Evolutionary conservation across 805 yeast genomes (phyloP).

Genomic region (Huiozyma sinensis): DNA sequence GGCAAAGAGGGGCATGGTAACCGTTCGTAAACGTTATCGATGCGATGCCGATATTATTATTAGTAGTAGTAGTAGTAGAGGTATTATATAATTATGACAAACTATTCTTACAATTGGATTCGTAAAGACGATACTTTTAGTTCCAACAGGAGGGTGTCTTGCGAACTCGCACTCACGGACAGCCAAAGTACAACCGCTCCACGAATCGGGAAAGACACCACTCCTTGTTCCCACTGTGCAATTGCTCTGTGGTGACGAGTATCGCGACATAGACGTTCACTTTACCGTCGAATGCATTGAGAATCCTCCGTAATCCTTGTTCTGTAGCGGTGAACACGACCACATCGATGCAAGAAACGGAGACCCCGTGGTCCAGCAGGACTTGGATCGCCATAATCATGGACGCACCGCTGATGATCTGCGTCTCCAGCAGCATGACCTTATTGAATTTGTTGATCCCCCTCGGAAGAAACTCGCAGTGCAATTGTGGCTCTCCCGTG

Average conservation of each 20-base stretch:
- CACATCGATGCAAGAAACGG: slow-evolving; percentile 49
- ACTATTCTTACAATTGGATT: no score
- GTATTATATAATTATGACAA: no score
- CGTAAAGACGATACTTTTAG: no score
- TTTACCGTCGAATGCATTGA: slow-evolving; percentile 55
- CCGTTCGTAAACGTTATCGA: no score
- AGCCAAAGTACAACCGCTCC: slow-evolving; percentile 70
- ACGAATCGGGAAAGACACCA: slow-evolving; percentile 59
- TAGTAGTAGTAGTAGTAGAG: no score
- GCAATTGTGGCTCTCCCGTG: slow-evolving; percentile 93
- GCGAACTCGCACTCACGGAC: slow-evolving; percentile 2
- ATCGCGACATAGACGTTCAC: slow-evolving; percentile 63
- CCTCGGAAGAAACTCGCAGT: slow-evolving; percentile 63
- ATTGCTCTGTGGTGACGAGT: slow-evolving; percentile 39
- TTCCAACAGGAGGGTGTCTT: no score
- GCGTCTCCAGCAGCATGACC: slow-evolving; percentile 73
- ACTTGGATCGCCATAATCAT: slow-evolving; percentile 91
- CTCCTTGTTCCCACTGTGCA: slow-evolving; percentile 36
- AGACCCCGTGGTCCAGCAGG: slow-evolving; percentile 67
- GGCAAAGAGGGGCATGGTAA: no score
- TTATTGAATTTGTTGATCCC: slow-evolving; percentile 26
- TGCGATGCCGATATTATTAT: no score
- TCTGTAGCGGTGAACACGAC: slow-evolving; percentile 71
- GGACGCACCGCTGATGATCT: slow-evolving; percentile 85
- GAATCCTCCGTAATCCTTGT: slow-evolving; percentile 60